phyloP scores from a whole-genome alignment of 1,284 basidiomycete genomes.

The Ustilago loliicola region DNA sequence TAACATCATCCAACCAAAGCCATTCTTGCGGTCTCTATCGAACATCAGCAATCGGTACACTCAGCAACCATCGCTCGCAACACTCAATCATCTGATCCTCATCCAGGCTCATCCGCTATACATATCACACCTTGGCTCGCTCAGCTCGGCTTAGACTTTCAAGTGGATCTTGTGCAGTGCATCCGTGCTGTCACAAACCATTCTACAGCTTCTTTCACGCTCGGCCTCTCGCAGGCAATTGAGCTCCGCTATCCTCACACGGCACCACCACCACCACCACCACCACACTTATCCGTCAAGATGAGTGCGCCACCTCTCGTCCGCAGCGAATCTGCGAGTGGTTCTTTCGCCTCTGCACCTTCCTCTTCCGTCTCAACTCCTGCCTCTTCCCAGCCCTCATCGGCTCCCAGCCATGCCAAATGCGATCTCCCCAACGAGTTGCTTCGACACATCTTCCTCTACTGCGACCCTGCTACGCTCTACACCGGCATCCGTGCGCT shows the following conservation, averaged over 20 bases:
- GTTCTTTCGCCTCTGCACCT: constrained; percentile 24
- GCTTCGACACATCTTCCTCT: constrained; percentile 62
- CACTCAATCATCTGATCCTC: not conserved
- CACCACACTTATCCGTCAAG: constrained; percentile 13
- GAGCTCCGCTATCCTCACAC: not conserved
- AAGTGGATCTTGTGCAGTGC: no score
- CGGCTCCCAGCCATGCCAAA: constrained; percentile 24
- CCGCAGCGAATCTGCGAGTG: constrained; percentile 39
- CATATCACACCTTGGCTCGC: not conserved
- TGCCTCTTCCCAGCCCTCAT: constrained; percentile 32
- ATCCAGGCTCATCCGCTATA: not conserved
- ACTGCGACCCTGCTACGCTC: constrained; percentile 64
- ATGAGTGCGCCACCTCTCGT: constrained; percentile 46
- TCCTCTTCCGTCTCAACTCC: constrained; percentile 22
- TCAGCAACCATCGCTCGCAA: not conserved
- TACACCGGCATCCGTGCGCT: constrained; percentile 59
- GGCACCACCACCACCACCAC: not conserved
- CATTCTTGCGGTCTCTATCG: no score
- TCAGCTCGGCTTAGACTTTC: no score
- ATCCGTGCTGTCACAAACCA: not conserved
- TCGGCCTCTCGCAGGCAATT: not conserved
- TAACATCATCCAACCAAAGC: not conserved
- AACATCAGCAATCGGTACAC: not conserved
- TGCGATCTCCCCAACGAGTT: constrained; percentile 58
- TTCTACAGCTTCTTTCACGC: not conserved